Evolutionary conservation across 108 stramenopile species (phyloP), one percentile per base, ranked within the genome.

Genomic region (Pseudonitzschia delicatissima): DNA sequence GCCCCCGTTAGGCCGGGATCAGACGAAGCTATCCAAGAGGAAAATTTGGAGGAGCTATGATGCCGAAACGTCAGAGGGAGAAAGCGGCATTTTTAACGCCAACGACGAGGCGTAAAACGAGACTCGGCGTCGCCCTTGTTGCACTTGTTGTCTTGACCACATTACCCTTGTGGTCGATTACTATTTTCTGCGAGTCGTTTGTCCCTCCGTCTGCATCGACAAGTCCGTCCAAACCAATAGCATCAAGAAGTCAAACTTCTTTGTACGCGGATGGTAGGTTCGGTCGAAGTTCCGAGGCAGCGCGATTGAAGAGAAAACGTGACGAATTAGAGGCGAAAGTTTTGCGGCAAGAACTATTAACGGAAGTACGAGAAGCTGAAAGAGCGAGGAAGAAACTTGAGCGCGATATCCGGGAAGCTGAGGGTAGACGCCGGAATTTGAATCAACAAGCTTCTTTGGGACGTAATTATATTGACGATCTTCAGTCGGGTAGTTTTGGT

Each of bases 231-330:
- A 58, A 21, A 58, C 4, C 57, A 58, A 5, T 0, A 15, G 17
- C 31, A 58, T 36, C 57, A 33, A 59, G 35, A n/a, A 25, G 29
- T 87, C 84, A 68, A 74, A 86, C 47, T 84, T 89, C 52, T 82
- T 85, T 31, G 45, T 92, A 83, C 68, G 71, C 77, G 33, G 31
- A 12, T 8, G 15, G 17, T 17, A 21, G 57, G 33, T 28, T 21
- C 17, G 34, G 35, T 32, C 29, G 57, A 13, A 58, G 17, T 21
- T 17, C 5, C 20, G 32, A 9, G 17, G 32, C 32, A 17, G 35
- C 31, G 33, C 32, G 35, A 34, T 58, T 58, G 57, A 58, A 58
- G 33, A 34, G n/a, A 58, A 21, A 58, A 58, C 57, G 57, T 9
- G 34, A 58, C 32, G 34, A 34, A 58, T n/a, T 36, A 33, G 34